These are phyloP conservation scores for Dictyostelium citrinum DNA, from an alignment of 78 protist genomes.

Conservation along the genomic window DNA sequence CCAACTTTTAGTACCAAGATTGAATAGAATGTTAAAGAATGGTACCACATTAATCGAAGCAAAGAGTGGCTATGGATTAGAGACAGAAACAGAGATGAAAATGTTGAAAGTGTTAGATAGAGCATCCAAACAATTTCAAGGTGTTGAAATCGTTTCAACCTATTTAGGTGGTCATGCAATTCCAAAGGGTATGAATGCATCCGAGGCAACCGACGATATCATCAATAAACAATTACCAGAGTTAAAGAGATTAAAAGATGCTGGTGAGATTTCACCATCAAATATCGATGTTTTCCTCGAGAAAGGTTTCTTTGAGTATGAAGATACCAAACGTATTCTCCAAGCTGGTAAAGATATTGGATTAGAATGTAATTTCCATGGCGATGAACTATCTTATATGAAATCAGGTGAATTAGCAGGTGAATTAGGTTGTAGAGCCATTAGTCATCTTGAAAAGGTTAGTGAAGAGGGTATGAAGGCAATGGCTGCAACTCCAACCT, in stretches of 20 bases:
- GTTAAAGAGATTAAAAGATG: constrained; percentile 17
- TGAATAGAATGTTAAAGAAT: constrained; percentile 83
- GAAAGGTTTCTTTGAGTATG: constrained; percentile 81
- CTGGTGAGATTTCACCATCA: constrained; percentile 65
- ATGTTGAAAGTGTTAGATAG: constrained; percentile 87
- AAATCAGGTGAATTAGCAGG: constrained; percentile 83
- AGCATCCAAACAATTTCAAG: constrained; percentile 20
- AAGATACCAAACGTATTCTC: constrained; percentile 68
- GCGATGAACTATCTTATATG: constrained; percentile 87
- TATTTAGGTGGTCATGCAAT: constrained; percentile 92
- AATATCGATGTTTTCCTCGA: constrained; percentile 90
- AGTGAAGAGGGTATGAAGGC: constrained; percentile 86
- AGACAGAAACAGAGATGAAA: constrained; percentile 90
- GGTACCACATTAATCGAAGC: constrained; percentile 91
- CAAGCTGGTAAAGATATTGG: constrained; percentile 86
- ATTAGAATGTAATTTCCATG: constrained; percentile 88
- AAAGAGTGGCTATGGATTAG: constrained; percentile 94
- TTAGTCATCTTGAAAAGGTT: constrained; percentile 88
- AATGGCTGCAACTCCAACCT: constrained; percentile 78
- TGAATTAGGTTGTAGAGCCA: constrained; percentile 84
- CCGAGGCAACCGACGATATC: constrained; percentile 73
- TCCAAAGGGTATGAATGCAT: constrained; percentile 81
- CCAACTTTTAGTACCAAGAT: constrained; percentile 47
- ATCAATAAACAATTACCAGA: constrained; percentile 84
- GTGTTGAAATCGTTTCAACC: constrained; percentile 81